phyloP scores from a whole-genome alignment of 441 rosid species.

The Gossypium davidsonii region DNA sequence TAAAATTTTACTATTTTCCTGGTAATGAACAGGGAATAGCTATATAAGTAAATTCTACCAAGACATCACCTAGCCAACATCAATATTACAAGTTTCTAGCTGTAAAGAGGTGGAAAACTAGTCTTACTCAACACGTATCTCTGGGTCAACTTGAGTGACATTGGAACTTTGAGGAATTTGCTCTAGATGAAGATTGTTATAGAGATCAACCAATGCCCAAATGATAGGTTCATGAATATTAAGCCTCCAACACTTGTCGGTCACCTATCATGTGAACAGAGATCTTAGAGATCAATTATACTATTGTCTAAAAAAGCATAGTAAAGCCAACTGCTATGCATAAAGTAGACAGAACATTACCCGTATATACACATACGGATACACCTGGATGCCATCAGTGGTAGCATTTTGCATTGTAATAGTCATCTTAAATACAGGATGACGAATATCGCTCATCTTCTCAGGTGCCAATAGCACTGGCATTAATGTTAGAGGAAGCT shows the following conservation, averaged over 20 bases:
- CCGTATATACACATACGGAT: conserved; percentile 83
- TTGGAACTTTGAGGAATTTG: conserved; percentile 69
- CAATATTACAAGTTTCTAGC: background rate
- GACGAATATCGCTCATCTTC: conserved; percentile 53
- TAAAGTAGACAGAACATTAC: conserved; percentile 37
- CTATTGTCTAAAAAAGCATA: conserved; percentile 9
- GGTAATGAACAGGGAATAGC: background rate
- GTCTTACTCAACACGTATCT: conserved; percentile 63
- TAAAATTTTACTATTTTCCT: background rate
- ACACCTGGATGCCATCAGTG: conserved; percentile 73
- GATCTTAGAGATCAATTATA: conserved; percentile 11
- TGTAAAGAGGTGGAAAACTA: background rate
- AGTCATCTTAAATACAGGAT: conserved; percentile 95
- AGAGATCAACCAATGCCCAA: conserved; percentile 82
- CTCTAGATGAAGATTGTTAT: conserved; percentile 74
- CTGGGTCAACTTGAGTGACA: conserved; percentile 90
- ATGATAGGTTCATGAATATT: conserved; percentile 94
- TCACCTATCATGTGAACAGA: conserved; percentile 45
- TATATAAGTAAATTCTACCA: background rate
- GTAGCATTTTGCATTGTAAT: conserved; percentile 72
- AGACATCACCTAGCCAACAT: conserved; percentile 1
- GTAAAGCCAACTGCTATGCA: conserved; percentile 10
- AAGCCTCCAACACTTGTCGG: conserved; percentile 88
- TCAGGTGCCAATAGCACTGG: conserved; percentile 92
- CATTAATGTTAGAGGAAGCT: conserved; percentile 91